Percentiles rank a stretch among this genome's conserved stretches.
phyloP scores from a whole-genome alignment of 768 basidiomycete genomes.

The Favolaschia claudopus region DNA sequence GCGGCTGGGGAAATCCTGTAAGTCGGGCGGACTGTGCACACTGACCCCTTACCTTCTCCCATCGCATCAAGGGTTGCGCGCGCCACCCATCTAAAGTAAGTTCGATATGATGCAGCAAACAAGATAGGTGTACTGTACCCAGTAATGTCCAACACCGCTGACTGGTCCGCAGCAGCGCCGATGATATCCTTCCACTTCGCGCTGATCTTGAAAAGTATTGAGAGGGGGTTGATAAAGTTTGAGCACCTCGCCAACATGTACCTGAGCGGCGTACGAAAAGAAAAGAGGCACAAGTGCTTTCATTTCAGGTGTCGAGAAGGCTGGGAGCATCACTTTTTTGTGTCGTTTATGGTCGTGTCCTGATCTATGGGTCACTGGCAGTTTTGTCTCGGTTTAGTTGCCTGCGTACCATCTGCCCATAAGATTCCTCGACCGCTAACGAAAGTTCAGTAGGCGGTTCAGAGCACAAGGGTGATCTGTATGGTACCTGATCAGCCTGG shows the following conservation, averaged over 20 bases:
- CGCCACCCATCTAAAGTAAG: conserved; percentile 42
- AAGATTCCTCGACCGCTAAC: conserved; percentile 32
- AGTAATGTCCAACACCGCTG: conserved; percentile 43
- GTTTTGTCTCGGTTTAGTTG: background rate
- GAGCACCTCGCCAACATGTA: conserved; percentile 15
- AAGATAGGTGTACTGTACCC: conserved; percentile 16
- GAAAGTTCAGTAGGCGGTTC: conserved; percentile 11
- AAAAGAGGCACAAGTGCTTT: conserved; percentile 51
- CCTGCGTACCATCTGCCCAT: conserved; percentile 40
- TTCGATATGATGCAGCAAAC: conserved; percentile 12
- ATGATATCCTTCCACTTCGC: conserved; percentile 50
- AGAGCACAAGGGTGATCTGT: conserved; percentile 1
- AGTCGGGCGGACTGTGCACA: background rate
- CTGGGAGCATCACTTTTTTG: conserved; percentile 53
- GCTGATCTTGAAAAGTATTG: conserved; percentile 36
- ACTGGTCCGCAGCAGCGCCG: conserved; percentile 33
- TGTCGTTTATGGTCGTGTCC: conserved; percentile 55
- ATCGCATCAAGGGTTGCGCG: conserved; percentile 59
- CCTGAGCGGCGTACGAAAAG: conserved; percentile 41
- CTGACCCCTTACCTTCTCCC: conserved; percentile 47
- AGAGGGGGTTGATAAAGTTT: conserved; percentile 8
- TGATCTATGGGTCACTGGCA: conserved; percentile 9
- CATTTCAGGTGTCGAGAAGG: conserved; percentile 53
- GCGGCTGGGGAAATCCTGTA: conserved; percentile 40
- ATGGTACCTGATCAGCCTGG: conserved; percentile 34